A percentile compares a stretch with the other conserved stretches of the same genome.
phyloP scores from a whole-genome alignment of 75 land plant genomes.

The Cunninghamia lanceolata region DNA sequence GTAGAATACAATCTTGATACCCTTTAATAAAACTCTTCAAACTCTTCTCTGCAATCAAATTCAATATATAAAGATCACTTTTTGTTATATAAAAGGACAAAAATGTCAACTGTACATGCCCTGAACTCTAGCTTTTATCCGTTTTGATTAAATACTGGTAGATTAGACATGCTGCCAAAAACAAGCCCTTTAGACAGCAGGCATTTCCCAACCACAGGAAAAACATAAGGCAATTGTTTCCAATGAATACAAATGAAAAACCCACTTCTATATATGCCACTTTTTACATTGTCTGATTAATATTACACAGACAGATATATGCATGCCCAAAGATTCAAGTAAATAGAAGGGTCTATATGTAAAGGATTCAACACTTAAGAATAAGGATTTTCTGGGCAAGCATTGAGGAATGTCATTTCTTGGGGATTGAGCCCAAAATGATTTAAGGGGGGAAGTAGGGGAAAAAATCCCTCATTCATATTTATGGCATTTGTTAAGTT shows the following conservation, averaged over 20 bases:
- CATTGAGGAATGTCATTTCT: no score
- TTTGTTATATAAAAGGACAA: not conserved
- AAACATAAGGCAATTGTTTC: not conserved
- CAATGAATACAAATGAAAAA: not conserved
- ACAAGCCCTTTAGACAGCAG: not conserved
- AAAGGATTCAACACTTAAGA: no score
- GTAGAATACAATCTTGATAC: not conserved
- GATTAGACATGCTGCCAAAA: not conserved
- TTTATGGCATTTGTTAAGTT: no score
- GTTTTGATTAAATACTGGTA: not conserved
- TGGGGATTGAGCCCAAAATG: no score
- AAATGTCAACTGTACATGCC: not conserved
- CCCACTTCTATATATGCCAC: not conserved
- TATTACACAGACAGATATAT: not conserved
- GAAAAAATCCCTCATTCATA: no score
- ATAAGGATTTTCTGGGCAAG: no score
- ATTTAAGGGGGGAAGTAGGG: no score
- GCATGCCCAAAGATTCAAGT: not conserved
- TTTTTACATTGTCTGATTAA: not conserved
- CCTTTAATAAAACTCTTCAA: not conserved
- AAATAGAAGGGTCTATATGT: no score
- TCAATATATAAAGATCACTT: not conserved
- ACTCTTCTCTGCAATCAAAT: not conserved
- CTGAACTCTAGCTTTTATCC: not conserved
- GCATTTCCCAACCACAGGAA: not conserved